Conservation (phyloP, 495 filamentous ascomycete species). For the Filosporella fistucella region DNA sequence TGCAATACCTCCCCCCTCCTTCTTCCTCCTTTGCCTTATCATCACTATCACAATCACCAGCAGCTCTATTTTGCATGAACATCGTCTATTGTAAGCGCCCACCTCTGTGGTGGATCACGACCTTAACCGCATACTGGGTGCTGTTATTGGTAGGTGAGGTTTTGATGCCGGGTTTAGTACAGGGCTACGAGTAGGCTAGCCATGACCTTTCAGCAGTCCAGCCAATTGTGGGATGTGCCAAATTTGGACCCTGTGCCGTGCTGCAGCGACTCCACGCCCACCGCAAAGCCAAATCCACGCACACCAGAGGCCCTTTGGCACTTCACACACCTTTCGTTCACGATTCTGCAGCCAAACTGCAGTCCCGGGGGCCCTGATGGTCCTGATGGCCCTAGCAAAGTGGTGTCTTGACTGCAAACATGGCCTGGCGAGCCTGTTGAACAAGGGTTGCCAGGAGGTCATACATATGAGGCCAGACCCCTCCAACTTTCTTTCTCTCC, state of each 20-base stretch:
- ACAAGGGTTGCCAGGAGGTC: slow-evolving; percentile 11
- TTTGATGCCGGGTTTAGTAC: neutral
- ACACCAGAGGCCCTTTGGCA: no score
- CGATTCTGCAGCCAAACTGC: no score
- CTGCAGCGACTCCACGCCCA: no score
- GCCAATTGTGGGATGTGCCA: slow-evolving; percentile 5
- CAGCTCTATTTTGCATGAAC: slow-evolving; percentile 1
- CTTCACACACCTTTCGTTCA: no score
- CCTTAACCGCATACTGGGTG: neutral
- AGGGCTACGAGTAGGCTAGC: slow-evolving; percentile 5
- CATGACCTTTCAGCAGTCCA: slow-evolving; percentile 4
- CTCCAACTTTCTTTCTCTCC: slow-evolving; percentile 14
- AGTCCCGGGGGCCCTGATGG: no score
- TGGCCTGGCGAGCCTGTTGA: neutral
- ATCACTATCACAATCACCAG: no score
- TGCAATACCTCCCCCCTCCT: no score
- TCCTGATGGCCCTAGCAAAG: neutral
- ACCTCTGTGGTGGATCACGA: neutral
- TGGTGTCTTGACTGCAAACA: neutral
- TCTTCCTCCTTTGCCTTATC: no score
- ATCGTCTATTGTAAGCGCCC: slow-evolving; percentile 8
- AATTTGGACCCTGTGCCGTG: slow-evolving; percentile 16
- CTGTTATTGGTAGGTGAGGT: neutral
- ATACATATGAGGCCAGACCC: slow-evolving; percentile 19
- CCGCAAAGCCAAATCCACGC: no score